Base-by-base conservation (phyloP, 768 basidiomycete species). In the Ramaria sp. region DNA sequence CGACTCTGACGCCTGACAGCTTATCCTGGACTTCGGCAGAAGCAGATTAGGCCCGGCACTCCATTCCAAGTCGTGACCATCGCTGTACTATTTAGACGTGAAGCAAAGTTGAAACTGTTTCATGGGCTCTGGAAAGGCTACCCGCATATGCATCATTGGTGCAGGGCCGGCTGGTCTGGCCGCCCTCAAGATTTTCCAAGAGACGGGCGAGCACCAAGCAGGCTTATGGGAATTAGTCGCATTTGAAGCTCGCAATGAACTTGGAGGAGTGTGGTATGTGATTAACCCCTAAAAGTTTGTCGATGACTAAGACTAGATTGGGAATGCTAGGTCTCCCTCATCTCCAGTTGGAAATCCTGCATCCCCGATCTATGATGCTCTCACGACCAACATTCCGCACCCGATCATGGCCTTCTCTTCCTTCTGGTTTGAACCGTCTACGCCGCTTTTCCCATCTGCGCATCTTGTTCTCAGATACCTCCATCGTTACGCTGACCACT, bases 361-460 rank as follows among this genome's bases (percentile, higher is more conserved):
- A 33, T 84, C 86, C 0, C 81, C 90, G 1, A 64, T 89, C 9
- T 92, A 92, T 63, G 84, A 91, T 63, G 84, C 84, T 0, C 71
- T 92, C 12, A 85, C 84, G n/a, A 84, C 89, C 0, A 91, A 91
- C 62, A 65, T 92, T 4, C 86, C 90, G 0, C 86, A 91, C 61
- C 84, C 84, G 1, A 58, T 83, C 50, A 91, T 92, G 90, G 78
- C 78, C 2, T 91, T 74, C 62, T 71, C 75, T 1, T 76, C 75
- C 47, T 82, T 79, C 63, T 63, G 74, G 0, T 91, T 90, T 63
- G 86, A 86, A 0, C 82, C 86, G 0, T 80, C 78, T 2, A 90
- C 88, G 0, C 75, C 82, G 1, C 72, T 90, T 27, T 92, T 77
- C 66, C 89, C 90, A 0, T 63, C 61, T 6, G 86, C 88, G 1